Percentiles rank a stretch among this genome's conserved stretches.
Conservation (phyloP, 371 early-diverging fungal species). For the Syncephalis plumigaleata region DNA sequence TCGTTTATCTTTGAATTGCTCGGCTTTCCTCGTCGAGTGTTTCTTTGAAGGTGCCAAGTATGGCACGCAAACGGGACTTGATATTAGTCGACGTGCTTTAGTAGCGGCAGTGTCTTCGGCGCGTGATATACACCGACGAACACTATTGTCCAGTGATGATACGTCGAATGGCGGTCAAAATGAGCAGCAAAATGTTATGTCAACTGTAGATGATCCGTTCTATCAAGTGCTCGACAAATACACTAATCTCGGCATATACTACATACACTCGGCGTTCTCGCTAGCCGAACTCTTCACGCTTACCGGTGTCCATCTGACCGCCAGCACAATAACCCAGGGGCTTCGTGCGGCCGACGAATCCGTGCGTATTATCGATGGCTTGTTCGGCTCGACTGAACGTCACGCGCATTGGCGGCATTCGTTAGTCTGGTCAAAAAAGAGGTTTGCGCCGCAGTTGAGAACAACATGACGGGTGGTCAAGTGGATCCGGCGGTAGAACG, state of each 20-base stretch:
- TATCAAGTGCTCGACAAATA: constrained; percentile 44
- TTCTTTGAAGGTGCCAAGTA: constrained; percentile 38
- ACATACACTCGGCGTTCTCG: constrained; percentile 53
- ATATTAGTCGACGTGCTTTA: constrained; percentile 29
- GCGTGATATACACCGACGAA: constrained; percentile 25
- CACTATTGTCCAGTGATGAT: background rate
- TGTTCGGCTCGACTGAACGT: constrained; percentile 88
- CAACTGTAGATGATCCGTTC: constrained; percentile 20
- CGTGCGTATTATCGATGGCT: constrained; percentile 72
- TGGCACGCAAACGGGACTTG: constrained; percentile 34
- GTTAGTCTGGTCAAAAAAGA: constrained; percentile 63
- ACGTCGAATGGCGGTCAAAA: background rate
- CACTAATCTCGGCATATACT: constrained; percentile 43
- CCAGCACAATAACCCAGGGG: constrained; percentile 46
- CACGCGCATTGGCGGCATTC: constrained; percentile 67
- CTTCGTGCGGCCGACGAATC: constrained; percentile 74
- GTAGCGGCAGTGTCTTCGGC: constrained; percentile 35
- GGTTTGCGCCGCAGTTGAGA: constrained; percentile 40
- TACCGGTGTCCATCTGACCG: constrained; percentile 58
- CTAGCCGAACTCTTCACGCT: constrained; percentile 63
- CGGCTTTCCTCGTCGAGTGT: constrained; percentile 22
- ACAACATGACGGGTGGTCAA: too few relatives aligned
- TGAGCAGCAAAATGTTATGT: background rate
- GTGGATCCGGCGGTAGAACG: constrained; percentile 13
- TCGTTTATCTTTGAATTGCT: constrained; percentile 20